Conservation (phyloP, 2,329 filamentous ascomycete genomes). For the Beauveria brongniartii region DNA sequence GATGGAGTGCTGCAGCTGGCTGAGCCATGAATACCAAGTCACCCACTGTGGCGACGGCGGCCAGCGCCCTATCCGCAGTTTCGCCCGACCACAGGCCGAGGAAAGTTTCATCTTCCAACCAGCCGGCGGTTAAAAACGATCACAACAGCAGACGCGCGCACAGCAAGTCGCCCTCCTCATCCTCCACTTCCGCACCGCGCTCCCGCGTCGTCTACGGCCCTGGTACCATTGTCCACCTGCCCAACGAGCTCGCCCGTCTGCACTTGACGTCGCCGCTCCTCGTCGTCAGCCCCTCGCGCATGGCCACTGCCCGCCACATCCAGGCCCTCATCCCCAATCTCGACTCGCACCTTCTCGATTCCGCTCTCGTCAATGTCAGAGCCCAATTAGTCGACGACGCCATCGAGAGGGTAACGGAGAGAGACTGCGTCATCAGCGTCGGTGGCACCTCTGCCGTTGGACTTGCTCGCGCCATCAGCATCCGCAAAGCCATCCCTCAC, state of each 20-base stretch:
- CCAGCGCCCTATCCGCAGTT: neutral
- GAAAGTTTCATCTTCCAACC: constrained; percentile 1
- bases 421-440: constrained; percentile 52
- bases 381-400: constrained; percentile 21
- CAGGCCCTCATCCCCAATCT: constrained; percentile 27
- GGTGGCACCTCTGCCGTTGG: constrained; percentile 56
- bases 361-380: constrained; percentile 22
- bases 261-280: constrained; percentile 27
- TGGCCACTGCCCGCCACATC: constrained; percentile 25
- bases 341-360: constrained; percentile 25
- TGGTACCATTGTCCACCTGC: constrained; percentile 24
- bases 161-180: constrained; percentile 3
- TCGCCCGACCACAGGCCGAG: neutral
- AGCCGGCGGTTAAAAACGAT: neutral
- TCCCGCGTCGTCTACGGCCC: constrained; percentile 29
- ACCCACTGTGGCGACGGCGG: neutral
- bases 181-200: constrained; percentile 11
- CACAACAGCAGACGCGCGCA: neutral
- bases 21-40: constrained; percentile 4
- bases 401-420: constrained; percentile 23
- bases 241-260: constrained; percentile 26
- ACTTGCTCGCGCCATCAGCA: constrained; percentile 46
- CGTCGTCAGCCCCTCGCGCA: constrained; percentile 30
- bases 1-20: constrained; percentile 3
- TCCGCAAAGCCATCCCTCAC: constrained; percentile 45